A percentile compares a stretch with the other conserved stretches of the same genome.
These are phyloP conservation scores for Podospora comata DNA, from an alignment of 495 filamentous ascomycete species.

Conservation along the genomic window DNA sequence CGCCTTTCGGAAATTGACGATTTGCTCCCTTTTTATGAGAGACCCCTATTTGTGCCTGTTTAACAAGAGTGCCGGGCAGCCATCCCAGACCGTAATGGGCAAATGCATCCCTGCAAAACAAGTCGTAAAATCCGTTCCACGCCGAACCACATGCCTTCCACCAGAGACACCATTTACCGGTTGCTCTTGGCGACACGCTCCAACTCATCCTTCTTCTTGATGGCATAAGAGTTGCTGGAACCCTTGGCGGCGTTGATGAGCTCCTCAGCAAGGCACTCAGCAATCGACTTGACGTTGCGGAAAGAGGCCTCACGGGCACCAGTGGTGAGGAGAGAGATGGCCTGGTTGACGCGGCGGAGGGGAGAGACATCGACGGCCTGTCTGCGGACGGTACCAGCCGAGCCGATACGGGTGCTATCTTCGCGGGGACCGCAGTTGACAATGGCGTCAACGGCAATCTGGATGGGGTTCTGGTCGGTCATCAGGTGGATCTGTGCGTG, in stretches of 20 bases:
- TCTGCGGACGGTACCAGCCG: constrained; percentile 97
- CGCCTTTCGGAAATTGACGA: constrained; percentile 26
- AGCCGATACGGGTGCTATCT: constrained; percentile 99
- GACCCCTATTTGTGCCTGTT: constrained; percentile 45
- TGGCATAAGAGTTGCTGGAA: constrained; percentile 98
- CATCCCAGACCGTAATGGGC: constrained; percentile 44
- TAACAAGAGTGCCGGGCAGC: constrained; percentile 51
- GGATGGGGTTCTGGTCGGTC: constrained; percentile 99
- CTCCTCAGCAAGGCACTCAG: constrained; percentile 99
- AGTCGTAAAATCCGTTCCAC: constrained; percentile 47
- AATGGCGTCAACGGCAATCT: constrained; percentile 98
- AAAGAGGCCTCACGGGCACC: constrained; percentile 96
- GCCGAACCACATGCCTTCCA: constrained; percentile 35
- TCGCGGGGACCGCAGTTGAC: constrained; percentile 99
- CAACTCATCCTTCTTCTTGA: constrained; percentile 99
- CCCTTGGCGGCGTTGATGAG: constrained; percentile 99
- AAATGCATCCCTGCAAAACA: constrained; percentile 50
- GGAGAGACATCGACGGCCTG: constrained; percentile 99
- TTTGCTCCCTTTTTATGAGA: constrained; percentile 29
- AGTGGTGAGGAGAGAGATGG: constrained; percentile 94
- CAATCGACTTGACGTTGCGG: constrained; percentile 97
- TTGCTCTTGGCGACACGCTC: constrained; percentile 99
- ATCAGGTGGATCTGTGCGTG: constrained; percentile 88
- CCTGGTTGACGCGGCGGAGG: constrained; percentile 98
- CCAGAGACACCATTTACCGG: constrained; percentile 64